Evolutionary conservation across 2,329 filamentous ascomycete genomes (phyloP), one percentile per base, ranked within the genome.

Genomic region (Colletotrichum sp.): DNA sequence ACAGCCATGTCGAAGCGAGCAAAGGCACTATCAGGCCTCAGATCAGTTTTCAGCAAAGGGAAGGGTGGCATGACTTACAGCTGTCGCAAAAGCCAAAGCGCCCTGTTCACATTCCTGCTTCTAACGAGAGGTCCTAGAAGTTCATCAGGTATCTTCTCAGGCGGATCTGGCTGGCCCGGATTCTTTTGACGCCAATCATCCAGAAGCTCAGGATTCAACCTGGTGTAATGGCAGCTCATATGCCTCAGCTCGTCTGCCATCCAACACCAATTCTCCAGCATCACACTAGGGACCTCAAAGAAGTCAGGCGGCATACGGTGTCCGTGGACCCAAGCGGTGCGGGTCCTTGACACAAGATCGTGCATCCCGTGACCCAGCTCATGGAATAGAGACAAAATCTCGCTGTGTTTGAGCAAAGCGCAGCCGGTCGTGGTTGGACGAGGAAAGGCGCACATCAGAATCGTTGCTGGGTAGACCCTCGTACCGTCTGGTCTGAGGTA

Each of bases 401-500:
- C 22, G 13, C 22, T 24, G 1, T 59, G 55, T 0, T 59, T 28
- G 22, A 59, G 55, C 0, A 59, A 28, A 24, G 55, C 22, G 55
- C 55, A 59, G 3, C 22, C 22, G 55, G 22, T 28, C 3, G 55
- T 59, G 0, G 55, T 28, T 8, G 22, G 55, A 3, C 22, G 22
- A 28, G 55, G 55, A 7, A 59, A 59, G 22, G 12, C 12, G 55
- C 22, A 59, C 22, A 59, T 59, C 13, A 59, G 1, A 2, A 59
- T 59, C 2, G 55, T 59, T 3, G 55, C 55, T 0, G 55, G 55
- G 1, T 26, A 59, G 5, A 59, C 22, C 7, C 22, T 24, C 0
- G 13, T 59, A 2, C 4, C 22, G 13, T 59, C 22, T 0, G 22
- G 0, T 10, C 26, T 59, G 0, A 59, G 16, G 0, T 59, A 59